These are phyloP conservation scores for Cynara cardunculus DNA, from an alignment of 129 eudicot genomes.

Conservation along the genomic window DNA sequence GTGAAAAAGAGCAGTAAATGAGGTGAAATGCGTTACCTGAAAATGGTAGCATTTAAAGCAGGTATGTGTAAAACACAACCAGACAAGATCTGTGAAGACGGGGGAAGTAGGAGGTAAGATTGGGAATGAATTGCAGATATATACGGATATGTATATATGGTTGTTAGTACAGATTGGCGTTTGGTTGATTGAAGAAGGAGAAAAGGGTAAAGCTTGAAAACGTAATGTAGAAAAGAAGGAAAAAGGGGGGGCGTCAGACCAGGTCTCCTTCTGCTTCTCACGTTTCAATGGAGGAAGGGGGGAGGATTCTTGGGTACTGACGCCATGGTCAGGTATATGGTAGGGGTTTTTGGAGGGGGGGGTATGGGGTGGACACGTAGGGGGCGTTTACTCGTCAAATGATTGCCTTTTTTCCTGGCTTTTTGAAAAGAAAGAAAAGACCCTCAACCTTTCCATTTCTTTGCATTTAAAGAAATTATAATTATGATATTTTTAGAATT, in stretches of 20 bases:
- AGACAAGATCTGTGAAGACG: conserved; percentile 3
- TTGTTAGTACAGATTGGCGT: background rate
- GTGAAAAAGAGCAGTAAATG: background rate
- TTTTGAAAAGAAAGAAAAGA: background rate
- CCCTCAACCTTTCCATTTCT: background rate
- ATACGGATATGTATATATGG: background rate
- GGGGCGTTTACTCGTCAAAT: background rate
- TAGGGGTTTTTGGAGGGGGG: background rate
- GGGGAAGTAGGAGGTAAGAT: background rate
- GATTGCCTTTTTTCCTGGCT: background rate
- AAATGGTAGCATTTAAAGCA: conserved; percentile 14
- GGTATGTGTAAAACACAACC: background rate
- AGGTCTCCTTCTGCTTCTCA: background rate
- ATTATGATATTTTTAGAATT: no score
- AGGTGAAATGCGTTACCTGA: conserved; percentile 18
- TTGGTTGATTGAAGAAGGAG: background rate
- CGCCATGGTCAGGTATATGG: conserved; percentile 9
- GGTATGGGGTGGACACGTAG: background rate
- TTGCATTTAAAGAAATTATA: no score
- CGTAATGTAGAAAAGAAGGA: conserved; percentile 6
- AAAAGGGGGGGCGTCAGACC: background rate
- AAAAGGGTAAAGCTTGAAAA: background rate
- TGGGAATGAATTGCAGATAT: background rate
- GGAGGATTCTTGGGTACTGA: background rate
- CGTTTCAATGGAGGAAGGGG: background rate